These are phyloP conservation scores for Gracilariopsis chorda DNA, from an alignment of 23 red algal species.

Conservation along the genomic window DNA sequence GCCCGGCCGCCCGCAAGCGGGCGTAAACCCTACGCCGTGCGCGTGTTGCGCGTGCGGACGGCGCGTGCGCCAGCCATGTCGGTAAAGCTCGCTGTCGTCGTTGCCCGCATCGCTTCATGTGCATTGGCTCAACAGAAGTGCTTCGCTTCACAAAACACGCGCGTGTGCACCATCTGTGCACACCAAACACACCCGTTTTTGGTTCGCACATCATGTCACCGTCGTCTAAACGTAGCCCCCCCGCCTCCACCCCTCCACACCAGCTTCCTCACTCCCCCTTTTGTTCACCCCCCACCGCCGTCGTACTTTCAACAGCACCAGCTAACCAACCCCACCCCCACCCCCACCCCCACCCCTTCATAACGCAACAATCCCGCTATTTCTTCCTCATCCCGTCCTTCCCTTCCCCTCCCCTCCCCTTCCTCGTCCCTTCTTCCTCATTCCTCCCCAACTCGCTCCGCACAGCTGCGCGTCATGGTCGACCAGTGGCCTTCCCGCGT, in stretches of 20 bases:
- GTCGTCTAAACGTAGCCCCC: too few relatives aligned
- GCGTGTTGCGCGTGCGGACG: background rate
- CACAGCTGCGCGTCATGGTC: conserved; percentile 39
- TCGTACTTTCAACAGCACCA: too few relatives aligned
- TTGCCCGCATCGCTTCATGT: background rate
- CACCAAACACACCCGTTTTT: too few relatives aligned
- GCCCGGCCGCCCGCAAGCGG: background rate
- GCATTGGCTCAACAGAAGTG: too few relatives aligned
- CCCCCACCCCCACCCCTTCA: background rate
- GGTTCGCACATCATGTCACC: too few relatives aligned
- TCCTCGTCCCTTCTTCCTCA: background rate
- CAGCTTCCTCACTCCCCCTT: too few relatives aligned
- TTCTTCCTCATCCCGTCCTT: background rate
- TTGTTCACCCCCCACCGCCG: too few relatives aligned
- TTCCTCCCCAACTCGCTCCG: background rate
- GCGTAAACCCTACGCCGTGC: background rate
- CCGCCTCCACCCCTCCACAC: too few relatives aligned
- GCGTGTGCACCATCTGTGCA: too few relatives aligned
- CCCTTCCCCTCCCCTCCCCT: background rate
- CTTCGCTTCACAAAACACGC: too few relatives aligned
- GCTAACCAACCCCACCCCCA: background rate
- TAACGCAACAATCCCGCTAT: too few relatives aligned
- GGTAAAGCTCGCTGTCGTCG: background rate
- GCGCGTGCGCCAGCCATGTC: background rate
- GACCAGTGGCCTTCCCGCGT: conserved; percentile 26